Percentiles rank a stretch among this genome's conserved stretches.
These are phyloP conservation scores for Exserohilum turcica DNA, from an alignment of 2,329 filamentous ascomycete species.

Conservation along the genomic window DNA sequence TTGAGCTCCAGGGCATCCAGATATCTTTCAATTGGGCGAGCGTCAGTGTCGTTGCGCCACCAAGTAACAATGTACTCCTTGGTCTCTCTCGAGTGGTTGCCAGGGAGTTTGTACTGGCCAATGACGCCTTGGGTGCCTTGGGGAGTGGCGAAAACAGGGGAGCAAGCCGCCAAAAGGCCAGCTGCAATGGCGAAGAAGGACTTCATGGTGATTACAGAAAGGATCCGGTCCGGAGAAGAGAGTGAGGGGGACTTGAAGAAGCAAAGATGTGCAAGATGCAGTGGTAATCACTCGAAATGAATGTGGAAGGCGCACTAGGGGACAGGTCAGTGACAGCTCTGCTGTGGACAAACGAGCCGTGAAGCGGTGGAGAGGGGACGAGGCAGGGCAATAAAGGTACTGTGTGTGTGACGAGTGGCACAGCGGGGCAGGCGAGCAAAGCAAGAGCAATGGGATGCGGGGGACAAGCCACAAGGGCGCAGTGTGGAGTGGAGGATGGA, in stretches of 20 bases:
- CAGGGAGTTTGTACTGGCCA: slow-evolving; percentile 20
- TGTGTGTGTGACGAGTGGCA: neutral
- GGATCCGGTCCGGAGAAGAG: slow-evolving; percentile 31
- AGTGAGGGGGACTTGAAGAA: slow-evolving; percentile 9
- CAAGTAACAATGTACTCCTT: slow-evolving; percentile 36
- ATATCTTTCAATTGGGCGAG: slow-evolving; percentile 12
- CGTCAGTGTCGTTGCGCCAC: slow-evolving; percentile 24
- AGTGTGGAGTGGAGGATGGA: slow-evolving; percentile 28
- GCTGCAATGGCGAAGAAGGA: slow-evolving; percentile 33
- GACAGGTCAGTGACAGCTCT: slow-evolving; percentile 23
- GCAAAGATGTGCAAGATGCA: slow-evolving; percentile 21
- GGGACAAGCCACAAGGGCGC: neutral
- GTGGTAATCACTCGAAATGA: slow-evolving; percentile 24
- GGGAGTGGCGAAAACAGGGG: slow-evolving; percentile 26
- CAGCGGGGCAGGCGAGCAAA: too few relatives aligned
- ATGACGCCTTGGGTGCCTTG: slow-evolving; percentile 33
- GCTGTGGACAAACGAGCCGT: slow-evolving; percentile 14
- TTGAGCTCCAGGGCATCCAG: slow-evolving; percentile 37
- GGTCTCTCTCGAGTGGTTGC: slow-evolving; percentile 39
- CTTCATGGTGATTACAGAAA: slow-evolving; percentile 38
- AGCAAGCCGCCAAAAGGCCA: slow-evolving; percentile 32
- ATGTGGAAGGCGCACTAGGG: slow-evolving; percentile 29
- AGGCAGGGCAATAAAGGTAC: neutral
- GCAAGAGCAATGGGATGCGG: too few relatives aligned
- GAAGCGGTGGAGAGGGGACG: slow-evolving; percentile 9